Percentiles rank a stretch among this genome's conserved stretches.
phyloP scores from a whole-genome alignment of 192 early-diverging fungal genomes.

The Mortierella claussenii region DNA sequence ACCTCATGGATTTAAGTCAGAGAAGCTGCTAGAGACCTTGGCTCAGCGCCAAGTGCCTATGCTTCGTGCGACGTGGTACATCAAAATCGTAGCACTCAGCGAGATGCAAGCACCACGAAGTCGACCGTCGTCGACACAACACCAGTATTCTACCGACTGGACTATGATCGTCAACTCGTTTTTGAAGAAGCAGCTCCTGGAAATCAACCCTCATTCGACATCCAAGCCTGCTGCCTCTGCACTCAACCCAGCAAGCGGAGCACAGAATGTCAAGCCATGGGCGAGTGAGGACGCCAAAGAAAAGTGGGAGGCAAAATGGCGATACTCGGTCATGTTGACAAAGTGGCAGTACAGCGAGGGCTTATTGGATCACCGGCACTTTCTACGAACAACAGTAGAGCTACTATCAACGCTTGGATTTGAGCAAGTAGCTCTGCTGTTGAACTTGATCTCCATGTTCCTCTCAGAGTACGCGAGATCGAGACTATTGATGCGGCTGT shows the following conservation, averaged over 20 bases:
- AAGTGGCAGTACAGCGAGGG: slow-evolving; percentile 69
- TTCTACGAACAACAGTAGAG: slow-evolving; percentile 60
- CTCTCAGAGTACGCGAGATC: slow-evolving; percentile 63
- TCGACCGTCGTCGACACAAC: slow-evolving; percentile 14
- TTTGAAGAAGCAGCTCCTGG: slow-evolving; percentile 57
- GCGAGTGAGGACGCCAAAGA: slow-evolving; percentile 55
- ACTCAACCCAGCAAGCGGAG: slow-evolving; percentile 32
- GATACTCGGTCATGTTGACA: slow-evolving; percentile 61
- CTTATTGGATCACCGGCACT: slow-evolving; percentile 61
- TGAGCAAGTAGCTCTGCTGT: slow-evolving; percentile 55
- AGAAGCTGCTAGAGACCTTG: slow-evolving; percentile 68
- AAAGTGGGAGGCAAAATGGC: slow-evolving; percentile 57
- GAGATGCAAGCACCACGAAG: slow-evolving; percentile 61
- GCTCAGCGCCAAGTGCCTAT: slow-evolving; percentile 66
- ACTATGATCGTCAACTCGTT: slow-evolving; percentile 56
- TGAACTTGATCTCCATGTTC: slow-evolving; percentile 62
- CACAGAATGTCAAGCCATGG: slow-evolving; percentile 56
- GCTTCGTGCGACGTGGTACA: slow-evolving; percentile 75
- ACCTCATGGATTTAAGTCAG: slow-evolving; percentile 70
- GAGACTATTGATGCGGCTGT: slow-evolving; percentile 60
- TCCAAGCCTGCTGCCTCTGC: slow-evolving; percentile 16
- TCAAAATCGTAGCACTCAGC: slow-evolving; percentile 71
- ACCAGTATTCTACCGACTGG: slow-evolving; percentile 55
- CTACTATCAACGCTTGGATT: slow-evolving; percentile 46
- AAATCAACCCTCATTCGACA: slow-evolving; percentile 49